Evolutionary conservation across 192 early-diverging fungal genomes (phyloP).

Genomic region (Oehlia diaphana): DNA sequence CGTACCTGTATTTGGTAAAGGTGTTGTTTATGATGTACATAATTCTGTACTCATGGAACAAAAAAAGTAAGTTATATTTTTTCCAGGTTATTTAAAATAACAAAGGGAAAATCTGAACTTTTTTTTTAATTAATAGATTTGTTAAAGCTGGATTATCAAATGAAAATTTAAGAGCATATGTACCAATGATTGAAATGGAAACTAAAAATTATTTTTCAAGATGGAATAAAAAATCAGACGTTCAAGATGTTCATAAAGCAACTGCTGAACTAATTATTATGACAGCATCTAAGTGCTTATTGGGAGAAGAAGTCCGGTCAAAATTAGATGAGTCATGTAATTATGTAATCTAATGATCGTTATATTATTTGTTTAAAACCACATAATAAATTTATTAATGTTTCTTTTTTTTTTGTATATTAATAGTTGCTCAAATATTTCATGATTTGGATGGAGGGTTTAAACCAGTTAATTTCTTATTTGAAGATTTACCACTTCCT

Average conservation of each 20-base stretch:
- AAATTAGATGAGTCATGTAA: constrained; percentile 69
- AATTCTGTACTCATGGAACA: constrained; percentile 97
- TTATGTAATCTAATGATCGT: background rate
- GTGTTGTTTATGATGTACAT: constrained; percentile 95
- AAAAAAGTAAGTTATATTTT: constrained; percentile 69
- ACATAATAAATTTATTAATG: constrained; percentile 10
- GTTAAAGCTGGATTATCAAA: constrained; percentile 90
- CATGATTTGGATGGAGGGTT: constrained; percentile 94
- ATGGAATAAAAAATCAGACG: constrained; percentile 56
- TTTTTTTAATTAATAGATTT: constrained; percentile 59
- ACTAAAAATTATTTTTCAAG: constrained; percentile 73
- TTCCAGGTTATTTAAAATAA: background rate
- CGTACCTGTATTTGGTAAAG: constrained; percentile 90
- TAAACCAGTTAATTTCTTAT: constrained; percentile 92
- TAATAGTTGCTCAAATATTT: constrained; percentile 84
- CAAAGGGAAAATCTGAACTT: background rate
- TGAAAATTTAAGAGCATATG: constrained; percentile 84
- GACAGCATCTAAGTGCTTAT: constrained; percentile 91
- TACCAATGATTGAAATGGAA: constrained; percentile 86
- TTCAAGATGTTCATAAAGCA: constrained; percentile 72
- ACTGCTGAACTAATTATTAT: constrained; percentile 90
- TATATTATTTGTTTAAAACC: background rate
- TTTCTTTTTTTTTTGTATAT: background rate
- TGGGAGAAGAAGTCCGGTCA: constrained; percentile 91
- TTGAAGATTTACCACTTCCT: constrained; percentile 89